Evolutionary conservation across 2,329 filamentous ascomycete species (phyloP), one percentile per base, ranked within the genome.

Genomic region (Clathrospora elynae): DNA sequence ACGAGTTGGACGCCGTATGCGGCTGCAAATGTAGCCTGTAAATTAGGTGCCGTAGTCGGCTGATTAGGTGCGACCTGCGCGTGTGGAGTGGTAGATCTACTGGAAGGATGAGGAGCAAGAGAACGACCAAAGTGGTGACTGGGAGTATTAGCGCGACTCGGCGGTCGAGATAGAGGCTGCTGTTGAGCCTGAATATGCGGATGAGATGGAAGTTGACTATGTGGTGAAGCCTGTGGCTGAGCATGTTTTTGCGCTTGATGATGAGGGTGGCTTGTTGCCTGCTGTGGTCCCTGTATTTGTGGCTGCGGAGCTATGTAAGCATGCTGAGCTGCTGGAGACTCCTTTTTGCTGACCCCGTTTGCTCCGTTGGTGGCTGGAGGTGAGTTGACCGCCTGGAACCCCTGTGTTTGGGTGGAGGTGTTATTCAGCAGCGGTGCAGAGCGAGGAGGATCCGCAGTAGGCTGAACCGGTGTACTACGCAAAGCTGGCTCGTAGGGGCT

Each of bases 401-500:
- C 48, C n/a, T 55, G 40, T 16, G 37, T 25, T 11, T 39, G 22
- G 19, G 39, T 19, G 10, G 51, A 37, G 7, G 47, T 38, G 7
- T 49, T 40, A 6, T 41, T 46, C 7, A 51, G 37, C 3, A 51
- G 40, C 2, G 55, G 47, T 28, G 41, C 53, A 26, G 53, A 53
- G 5, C 51, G 51, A 14, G 51, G 36, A 14, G 51, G 35, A 8
- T 49, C 57, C 3, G 53, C 38, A 17, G 33, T 30, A 37, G 44
- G 46, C 30, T 53, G 54, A 22, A 44, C 35, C 10, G 38, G 26
- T 8, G 46, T 32, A 23, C 35, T 46, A 24, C 51, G 52, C 9
- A 61, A 49, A 14, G 58, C 52, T 8, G 59, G 51, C 23, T 64
- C 59, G 38, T 67, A 67, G 1, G 63, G 63, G 26, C 63, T 67